Base-by-base conservation (phyloP, 2,329 filamentous ascomycete genomes). In the Huntiella omanensis region DNA sequence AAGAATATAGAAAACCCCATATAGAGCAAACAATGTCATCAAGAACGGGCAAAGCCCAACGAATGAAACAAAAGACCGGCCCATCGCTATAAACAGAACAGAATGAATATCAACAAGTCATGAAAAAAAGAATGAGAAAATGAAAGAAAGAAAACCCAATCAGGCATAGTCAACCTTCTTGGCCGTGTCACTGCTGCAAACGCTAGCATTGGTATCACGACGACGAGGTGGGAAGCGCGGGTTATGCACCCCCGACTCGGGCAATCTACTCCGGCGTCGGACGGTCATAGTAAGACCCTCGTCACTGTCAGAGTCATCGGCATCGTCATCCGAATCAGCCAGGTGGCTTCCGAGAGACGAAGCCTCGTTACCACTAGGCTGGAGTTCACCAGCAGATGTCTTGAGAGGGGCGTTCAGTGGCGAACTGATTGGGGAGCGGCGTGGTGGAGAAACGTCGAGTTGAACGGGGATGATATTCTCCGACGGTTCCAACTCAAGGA, bases 401-500 rank as follows among this genome's bases (percentile, higher is more conserved):
- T 15, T 19, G 13, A 41, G 40, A 41, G 40, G 40, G 6, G 10
- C 40, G 12, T 41, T 41, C 5, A 41, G 10, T 16, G 36, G 43
- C 1, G 43, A 17, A 12, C 15, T 13, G n/a, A 35, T 39, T 3
- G 53, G 50, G 8, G 54, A 36, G 37, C 17, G 34, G 33, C 11
- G 36, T 17, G 41, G 43, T 33, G 32, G 36, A 34, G 40, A 43
- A 10, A 36, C 33, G 48, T 53, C 12, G 53, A 47, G 41, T 39
- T 56, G 53, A 11, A 57, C 50, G 12, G 55, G 53, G 52, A 60
- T 55, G n/a, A 57, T 53, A 33, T 47, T 50, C 40, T 49, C 45
- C 4, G 47, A 49, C 6, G 38, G 32, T 4, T 55, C 50, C 51
- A 60, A 64, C 15, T 58, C 52, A 35, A 57, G 50, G 4, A 61